Percentiles rank a stretch among this genome's conserved stretches.
phyloP scores from a whole-genome alignment of 192 early-diverging fungal genomes.

The Coemansia reversa region DNA sequence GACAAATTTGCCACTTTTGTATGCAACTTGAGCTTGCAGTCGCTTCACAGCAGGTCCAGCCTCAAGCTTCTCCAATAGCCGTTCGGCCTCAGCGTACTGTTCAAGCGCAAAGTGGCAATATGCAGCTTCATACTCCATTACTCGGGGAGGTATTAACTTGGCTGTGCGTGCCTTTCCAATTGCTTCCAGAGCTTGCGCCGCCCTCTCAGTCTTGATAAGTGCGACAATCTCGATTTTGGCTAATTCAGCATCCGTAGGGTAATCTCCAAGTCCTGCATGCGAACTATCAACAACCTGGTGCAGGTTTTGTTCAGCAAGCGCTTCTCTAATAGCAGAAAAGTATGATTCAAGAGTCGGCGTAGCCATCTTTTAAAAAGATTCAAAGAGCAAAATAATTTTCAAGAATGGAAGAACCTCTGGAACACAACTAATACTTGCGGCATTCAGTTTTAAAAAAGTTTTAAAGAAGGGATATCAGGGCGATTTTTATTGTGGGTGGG shows the following conservation, averaged over 20 bases:
- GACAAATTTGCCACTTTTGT: conserved; percentile 37
- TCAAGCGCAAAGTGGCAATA: conserved; percentile 45
- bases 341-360: conserved; percentile 23
- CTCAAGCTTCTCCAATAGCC: conserved; percentile 12
- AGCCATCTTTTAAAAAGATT: conserved; percentile 9
- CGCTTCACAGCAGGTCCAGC: conserved; percentile 12
- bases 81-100: conserved; percentile 27
- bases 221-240: conserved; percentile 44
- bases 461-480: too few species aligned
- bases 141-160: conserved; percentile 15
- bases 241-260: conserved; percentile 38
- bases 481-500: too few species aligned
- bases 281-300: conserved; percentile 17
- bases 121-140: conserved; percentile 33
- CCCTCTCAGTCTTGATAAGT: conserved; percentile 41
- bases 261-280: conserved; percentile 20
- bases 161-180: conserved; percentile 25
- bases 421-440: too few species aligned
- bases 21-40: conserved; percentile 48
- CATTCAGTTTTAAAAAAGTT: too few species aligned
- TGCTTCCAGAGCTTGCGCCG: conserved; percentile 24
- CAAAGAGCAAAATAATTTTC: too few species aligned
- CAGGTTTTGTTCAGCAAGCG: conserved; percentile 24
- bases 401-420: too few species aligned
- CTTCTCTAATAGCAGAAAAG: conserved; percentile 32